These are phyloP conservation scores for Vicia faba DNA, from an alignment of 306 rosid species.

Conservation along the genomic window DNA sequence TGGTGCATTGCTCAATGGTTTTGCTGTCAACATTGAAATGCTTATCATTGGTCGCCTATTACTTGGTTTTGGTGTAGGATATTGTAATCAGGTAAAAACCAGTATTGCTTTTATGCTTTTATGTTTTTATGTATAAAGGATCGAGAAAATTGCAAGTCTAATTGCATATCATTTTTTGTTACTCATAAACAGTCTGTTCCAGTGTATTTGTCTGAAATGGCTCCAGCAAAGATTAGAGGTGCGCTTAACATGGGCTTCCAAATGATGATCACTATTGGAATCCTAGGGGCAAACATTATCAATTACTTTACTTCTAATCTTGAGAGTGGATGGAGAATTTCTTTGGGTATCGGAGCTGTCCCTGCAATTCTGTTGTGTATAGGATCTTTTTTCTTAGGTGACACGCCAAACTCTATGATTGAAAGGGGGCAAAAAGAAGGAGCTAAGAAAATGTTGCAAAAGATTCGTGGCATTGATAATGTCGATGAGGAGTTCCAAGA, in stretches of 20 bases:
- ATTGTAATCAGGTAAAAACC: background rate
- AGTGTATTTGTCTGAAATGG: constrained; percentile 36
- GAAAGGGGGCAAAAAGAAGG: background rate
- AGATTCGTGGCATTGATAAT: constrained; percentile 2
- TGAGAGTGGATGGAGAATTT: background rate
- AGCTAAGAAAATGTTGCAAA: background rate
- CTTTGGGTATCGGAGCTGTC: background rate
- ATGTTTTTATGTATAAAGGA: background rate
- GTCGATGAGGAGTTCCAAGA: background rate
- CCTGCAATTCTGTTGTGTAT: background rate
- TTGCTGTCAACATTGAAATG: no score
- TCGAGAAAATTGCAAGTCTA: background rate
- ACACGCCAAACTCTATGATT: constrained; percentile 6
- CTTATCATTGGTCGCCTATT: no score
- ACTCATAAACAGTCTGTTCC: constrained; percentile 30
- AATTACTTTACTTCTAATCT: background rate
- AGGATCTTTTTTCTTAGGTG: background rate
- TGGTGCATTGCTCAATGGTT: no score
- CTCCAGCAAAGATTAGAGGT: background rate
- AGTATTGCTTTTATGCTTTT: no score
- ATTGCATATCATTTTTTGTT: background rate
- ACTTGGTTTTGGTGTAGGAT: no score
- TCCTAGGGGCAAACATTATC: background rate
- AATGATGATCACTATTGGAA: constrained; percentile 4
- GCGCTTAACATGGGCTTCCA: background rate